Conservation (phyloP, 768 basidiomycete species). For the Psilocybe subaeruginosa region DNA sequence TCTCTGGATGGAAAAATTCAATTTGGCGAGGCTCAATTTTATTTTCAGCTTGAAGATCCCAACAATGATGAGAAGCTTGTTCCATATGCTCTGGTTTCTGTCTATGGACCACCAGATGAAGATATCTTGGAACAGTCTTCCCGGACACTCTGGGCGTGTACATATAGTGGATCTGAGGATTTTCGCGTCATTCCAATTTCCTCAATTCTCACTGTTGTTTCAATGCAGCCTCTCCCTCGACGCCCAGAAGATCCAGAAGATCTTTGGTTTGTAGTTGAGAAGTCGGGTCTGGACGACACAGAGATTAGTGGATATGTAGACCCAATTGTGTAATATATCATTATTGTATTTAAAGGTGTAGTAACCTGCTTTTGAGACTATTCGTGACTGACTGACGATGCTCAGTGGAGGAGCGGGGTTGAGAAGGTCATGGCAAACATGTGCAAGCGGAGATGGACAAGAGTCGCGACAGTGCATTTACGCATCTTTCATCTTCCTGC, state of each 20-base stretch:
- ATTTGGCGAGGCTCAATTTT: conserved; percentile 22
- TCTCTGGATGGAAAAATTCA: neutral
- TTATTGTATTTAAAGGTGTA: too few species aligned
- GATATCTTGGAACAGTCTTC: conserved; percentile 5
- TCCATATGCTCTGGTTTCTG: conserved; percentile 9
- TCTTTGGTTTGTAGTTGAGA: neutral
- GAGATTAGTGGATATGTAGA: too few species aligned
- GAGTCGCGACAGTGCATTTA: too few species aligned
- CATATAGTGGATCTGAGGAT: neutral
- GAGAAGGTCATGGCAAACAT: too few species aligned
- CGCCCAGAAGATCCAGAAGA: neutral
- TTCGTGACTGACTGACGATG: too few species aligned
- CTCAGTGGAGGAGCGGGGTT: too few species aligned
- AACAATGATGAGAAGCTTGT: conserved; percentile 4
- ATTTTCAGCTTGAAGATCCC: conserved; percentile 11
- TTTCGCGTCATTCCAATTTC: neutral
- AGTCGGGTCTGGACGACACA: neutral
- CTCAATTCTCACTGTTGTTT: too few species aligned
- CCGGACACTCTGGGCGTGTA: conserved; percentile 4
- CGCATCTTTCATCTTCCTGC: too few species aligned
- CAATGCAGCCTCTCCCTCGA: too few species aligned
- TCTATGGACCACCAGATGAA: conserved; percentile 7
- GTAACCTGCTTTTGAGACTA: too few species aligned
- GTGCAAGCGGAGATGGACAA: too few species aligned
- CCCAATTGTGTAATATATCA: too few species aligned